Percentiles rank a stretch among this genome's conserved stretches.
Conservation (phyloP, 192 early-diverging fungal species). For the Coemansia sp. region DNA sequence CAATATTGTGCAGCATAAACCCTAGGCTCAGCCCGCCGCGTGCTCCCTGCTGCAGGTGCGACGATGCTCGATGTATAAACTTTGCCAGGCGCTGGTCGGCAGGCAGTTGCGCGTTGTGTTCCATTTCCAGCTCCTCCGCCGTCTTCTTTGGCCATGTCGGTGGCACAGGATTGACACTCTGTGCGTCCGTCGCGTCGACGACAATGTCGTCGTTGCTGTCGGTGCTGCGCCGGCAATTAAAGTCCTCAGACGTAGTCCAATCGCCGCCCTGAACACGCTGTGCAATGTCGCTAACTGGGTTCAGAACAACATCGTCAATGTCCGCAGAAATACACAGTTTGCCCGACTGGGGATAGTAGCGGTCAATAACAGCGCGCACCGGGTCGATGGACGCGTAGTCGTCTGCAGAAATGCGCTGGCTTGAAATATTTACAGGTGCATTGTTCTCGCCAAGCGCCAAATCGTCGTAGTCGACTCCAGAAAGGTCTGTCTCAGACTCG, state of each 20-base stretch:
- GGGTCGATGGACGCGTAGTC: conserved; percentile 32
- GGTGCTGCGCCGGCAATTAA: neutral
- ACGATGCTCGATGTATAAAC: conserved; percentile 47
- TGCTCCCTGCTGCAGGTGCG: conserved; percentile 49
- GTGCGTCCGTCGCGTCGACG: neutral
- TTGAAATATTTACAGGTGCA: neutral
- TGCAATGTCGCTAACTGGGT: neutral
- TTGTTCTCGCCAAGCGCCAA: neutral
- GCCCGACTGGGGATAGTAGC: conserved; percentile 43
- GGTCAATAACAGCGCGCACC: conserved; percentile 33
- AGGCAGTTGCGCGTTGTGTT: conserved; percentile 37
- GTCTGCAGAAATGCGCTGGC: conserved; percentile 5
- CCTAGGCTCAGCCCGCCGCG: conserved; percentile 44
- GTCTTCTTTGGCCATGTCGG: conserved; percentile 7
- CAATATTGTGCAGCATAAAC: conserved; percentile 50
- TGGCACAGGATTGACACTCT: neutral
- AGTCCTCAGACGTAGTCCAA: neutral
- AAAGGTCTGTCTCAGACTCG: neutral
- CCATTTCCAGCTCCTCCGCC: conserved; percentile 39
- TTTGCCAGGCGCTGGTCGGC: conserved; percentile 53
- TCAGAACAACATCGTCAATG: conserved; percentile 30
- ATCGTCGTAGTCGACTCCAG: neutral
- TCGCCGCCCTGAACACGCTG: neutral
- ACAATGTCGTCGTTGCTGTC: conserved; percentile 6
- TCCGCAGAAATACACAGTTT: conserved; percentile 32